Base-by-base conservation (phyloP, 2,329 filamentous ascomycete genomes). In the Alternaria incomplexa region DNA sequence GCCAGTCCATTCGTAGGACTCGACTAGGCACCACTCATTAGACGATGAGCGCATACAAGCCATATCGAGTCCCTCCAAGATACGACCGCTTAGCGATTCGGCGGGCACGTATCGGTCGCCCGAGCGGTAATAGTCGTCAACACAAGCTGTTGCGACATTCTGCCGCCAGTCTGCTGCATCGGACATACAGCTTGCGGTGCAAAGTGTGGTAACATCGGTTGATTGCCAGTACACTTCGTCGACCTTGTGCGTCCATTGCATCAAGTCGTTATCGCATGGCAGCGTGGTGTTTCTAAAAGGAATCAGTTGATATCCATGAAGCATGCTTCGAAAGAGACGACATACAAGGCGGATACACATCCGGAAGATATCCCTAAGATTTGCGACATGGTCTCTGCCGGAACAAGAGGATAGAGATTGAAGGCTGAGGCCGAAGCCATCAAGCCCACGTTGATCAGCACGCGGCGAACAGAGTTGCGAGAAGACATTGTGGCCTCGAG, bases 21-120 rank as follows among this genome's bases (percentile, higher is more conserved):
- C 56, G 11, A 58, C 15, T 7, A 58, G 51, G 26, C 56, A 58
- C 56, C 56, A 58, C 22, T 58, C 10, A 10, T 51, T 26, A 11
- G 45, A 23, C 17, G 45, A 40, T 17, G 28, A 51, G 13, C 43
- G 20, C 7, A 58, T 8, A 28, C 56, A 58, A 10, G 46, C 56
- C 10, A 51, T 50, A 11, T 52, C 43, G 6, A 51, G 22, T 9
- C 45, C 56, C 8, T 43, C 32, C 5, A n/a, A n/a, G 8, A 40
- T 43, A 6, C 46, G 46, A 25, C 17, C 28, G 17, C 23, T 13
- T n/a, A 50, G 46, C 46, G 46, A 26, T 15, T 50, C 43, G 15
- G 53, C 53, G 7, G 40, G 32, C 30, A 56, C 40, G 9, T 17
- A 22, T 32, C 40, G 36, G 13, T 46, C 53, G 17, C 40, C 36